Conservation (phyloP, 257 asterid species). For the Nicotiana sylvestris region DNA sequence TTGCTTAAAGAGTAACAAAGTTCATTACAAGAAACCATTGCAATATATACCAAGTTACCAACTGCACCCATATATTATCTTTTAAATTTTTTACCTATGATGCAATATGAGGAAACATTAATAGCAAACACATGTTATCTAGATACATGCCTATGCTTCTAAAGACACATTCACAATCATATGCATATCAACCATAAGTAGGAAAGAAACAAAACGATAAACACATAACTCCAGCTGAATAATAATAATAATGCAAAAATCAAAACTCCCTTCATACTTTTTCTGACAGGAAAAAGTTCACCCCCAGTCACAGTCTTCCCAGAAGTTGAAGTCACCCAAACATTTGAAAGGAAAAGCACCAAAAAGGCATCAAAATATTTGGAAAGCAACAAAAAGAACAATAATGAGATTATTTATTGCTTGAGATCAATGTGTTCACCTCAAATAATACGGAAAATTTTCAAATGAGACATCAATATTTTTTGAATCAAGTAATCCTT, state of each 20-base stretch:
- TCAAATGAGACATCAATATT: constrained; percentile 66
- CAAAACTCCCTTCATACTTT: neutral
- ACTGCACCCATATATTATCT: neutral
- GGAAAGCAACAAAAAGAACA: neutral
- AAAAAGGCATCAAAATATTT: neutral
- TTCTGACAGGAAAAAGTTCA: constrained; percentile 2
- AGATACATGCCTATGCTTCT: neutral
- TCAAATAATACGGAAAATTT: constrained; percentile 78
- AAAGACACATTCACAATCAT: neutral
- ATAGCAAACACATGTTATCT: neutral
- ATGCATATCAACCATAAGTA: neutral
- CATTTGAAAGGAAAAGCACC: constrained; percentile 4
- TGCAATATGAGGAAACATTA: constrained; percentile 6
- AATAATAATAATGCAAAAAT: neutral
- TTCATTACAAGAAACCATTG: neutral
- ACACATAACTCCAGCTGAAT: neutral
- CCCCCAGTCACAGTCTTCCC: neutral
- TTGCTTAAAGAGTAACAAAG: neutral
- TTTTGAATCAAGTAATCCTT: constrained; percentile 54
- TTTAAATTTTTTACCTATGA: neutral
- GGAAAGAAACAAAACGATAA: neutral
- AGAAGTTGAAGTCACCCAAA: neutral
- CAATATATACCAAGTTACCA: constrained; percentile 2
- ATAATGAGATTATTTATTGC: neutral
- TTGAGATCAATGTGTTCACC: constrained; percentile 38